Evolutionary conservation across 1,139 yeast species (phyloP), one percentile per base, ranked within the genome.

Genomic region (Lodderomyces jiufengensis): DNA sequence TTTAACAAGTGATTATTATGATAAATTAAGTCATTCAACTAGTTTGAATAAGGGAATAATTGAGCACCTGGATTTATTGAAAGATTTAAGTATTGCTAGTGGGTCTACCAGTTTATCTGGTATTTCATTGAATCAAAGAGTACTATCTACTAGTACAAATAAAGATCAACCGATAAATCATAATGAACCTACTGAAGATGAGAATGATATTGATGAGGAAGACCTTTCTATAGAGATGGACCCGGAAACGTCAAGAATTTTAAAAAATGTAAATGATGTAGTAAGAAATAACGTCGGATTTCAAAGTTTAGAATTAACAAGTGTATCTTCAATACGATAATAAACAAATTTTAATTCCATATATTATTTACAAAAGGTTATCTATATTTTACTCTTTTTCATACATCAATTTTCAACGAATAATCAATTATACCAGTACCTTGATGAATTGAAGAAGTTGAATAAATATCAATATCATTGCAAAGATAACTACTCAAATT

Each of bases 381-480:
- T 18, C 5, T 15, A 15, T 16, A 28, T 14, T 9, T n/a, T n/a
- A n/a, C n/a, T n/a, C n/a, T 27, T 8, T 13, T 33, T 23, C 22
- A 25, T 16, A 32, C 34, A 44, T 79, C 77, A 42, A 90, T 80
- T 58, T 90, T 90, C 55, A 90, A 71, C 23, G 95, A 84, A 56
- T 80, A 90, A 55, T 90, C 97, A 42, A 88, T 70, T 22, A 84
- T 75, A 0, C 81, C 78, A 10, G 81, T 73, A 12, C 97, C 97
- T 62, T 90, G 97, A 56, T 90, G 97, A 44, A 90, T 83, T n/a
- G 90, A 79, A 23, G 95, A 82, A 1, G 97, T 90, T 28, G 95
- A 84, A 65, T 87, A 90, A 44, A 90, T 81, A 51, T 90, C 97
- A 45, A 90, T 80, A 43, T 84, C 90, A 46, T 84, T 76, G 50